Percentiles rank a stretch among this genome's conserved stretches.
Evolutionary conservation across 2,329 filamentous ascomycete genomes (phyloP).

Genomic region (Volutella citrinella): DNA sequence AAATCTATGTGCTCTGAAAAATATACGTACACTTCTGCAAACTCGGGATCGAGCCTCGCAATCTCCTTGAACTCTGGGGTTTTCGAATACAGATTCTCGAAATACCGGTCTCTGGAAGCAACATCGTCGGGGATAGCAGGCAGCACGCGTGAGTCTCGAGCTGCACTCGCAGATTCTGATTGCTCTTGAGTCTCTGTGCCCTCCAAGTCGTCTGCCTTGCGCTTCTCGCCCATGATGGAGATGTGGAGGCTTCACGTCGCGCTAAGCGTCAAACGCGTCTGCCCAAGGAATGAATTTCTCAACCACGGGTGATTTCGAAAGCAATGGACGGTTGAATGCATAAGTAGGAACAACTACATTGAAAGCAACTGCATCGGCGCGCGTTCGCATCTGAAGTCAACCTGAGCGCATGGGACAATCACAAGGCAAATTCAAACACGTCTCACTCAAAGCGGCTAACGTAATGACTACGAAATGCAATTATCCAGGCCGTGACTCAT

Average conservation of each 20-base stretch:
- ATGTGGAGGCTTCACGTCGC: background rate
- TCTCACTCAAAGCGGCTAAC: constrained; percentile 3
- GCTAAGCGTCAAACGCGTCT: too few relatives aligned
- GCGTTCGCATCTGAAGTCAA: too few relatives aligned
- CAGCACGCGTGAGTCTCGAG: too few relatives aligned
- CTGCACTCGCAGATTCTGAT: too few relatives aligned
- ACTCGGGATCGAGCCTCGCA: constrained; percentile 37
- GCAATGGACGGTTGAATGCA: too few relatives aligned
- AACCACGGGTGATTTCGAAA: too few relatives aligned
- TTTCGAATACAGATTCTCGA: constrained; percentile 37
- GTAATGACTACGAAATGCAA: constrained; percentile 14
- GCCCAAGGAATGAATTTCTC: too few relatives aligned
- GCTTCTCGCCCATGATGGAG: constrained; percentile 18
- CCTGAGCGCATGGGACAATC: too few relatives aligned
- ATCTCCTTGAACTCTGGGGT: constrained; percentile 44
- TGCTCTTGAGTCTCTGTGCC: too few relatives aligned
- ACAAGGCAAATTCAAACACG: background rate
- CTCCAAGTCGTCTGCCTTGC: constrained; percentile 14
- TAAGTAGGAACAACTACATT: too few relatives aligned
- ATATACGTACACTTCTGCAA: constrained; percentile 38
- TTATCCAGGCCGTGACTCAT: constrained; percentile 26
- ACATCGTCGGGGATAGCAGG: constrained; percentile 6
- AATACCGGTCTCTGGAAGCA: constrained; percentile 27
- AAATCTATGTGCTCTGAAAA: background rate
- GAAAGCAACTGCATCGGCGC: too few relatives aligned